Evolutionary conservation across 768 basidiomycete species (phyloP).

Genomic region (Suillus paluster): DNA sequence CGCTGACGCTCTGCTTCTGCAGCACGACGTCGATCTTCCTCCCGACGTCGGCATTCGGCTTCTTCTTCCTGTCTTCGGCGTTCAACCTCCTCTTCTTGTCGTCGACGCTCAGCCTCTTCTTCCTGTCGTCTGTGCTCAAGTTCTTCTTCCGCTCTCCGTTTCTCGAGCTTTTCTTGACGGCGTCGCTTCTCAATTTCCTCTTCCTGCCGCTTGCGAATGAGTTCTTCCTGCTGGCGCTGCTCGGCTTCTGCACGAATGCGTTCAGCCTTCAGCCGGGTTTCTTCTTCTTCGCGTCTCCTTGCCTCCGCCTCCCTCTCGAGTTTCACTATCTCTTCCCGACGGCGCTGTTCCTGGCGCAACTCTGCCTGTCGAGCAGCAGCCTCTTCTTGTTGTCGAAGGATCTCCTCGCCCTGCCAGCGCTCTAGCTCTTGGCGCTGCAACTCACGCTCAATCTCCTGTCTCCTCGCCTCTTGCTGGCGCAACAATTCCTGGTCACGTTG

Average conservation of each 20-base stretch:
- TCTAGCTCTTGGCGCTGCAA: conserved; percentile 1
- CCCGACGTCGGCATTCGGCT: background rate
- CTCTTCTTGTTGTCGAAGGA: conserved; percentile 2
- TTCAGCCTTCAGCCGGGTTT: background rate
- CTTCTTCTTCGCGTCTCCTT: conserved; percentile 3
- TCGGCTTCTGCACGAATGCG: conserved; percentile 5
- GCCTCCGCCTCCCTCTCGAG: background rate
- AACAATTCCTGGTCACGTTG: background rate
- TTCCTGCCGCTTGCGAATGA: background rate
- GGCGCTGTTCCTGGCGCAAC: conserved; percentile 2
- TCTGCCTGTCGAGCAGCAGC: background rate
- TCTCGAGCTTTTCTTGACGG: conserved; percentile 1
- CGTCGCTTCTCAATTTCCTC: conserved; percentile 5
- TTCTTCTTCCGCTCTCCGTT: background rate
- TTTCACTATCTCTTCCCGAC: background rate
- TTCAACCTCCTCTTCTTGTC: background rate
- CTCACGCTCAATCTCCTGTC: background rate
- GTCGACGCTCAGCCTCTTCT: background rate
- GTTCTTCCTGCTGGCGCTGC: conserved; percentile 4
- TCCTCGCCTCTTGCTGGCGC: background rate
- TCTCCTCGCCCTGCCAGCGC: background rate
- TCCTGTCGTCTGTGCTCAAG: conserved; percentile 1
- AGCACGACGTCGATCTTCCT: conserved; percentile 1
- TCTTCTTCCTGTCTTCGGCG: background rate
- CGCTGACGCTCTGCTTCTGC: conserved; percentile 2